Evolutionary conservation across 768 basidiomycete species (phyloP), one percentile per base, ranked within the genome.

Genomic region (Tephrocybe sp.): DNA sequence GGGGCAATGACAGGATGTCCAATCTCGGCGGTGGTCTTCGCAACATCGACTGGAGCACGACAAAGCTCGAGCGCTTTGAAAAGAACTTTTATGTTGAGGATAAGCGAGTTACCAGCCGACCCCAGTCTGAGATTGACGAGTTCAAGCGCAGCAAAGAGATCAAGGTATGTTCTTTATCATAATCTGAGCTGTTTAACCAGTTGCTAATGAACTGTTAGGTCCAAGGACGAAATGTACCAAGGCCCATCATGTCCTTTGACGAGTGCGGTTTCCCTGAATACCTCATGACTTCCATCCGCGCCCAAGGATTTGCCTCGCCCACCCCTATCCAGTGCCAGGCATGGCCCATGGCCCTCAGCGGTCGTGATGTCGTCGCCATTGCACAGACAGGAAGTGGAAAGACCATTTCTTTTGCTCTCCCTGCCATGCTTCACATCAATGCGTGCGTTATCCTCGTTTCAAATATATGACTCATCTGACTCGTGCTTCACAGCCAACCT

Each of bases 351-450:
- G 95, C 97, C 3, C 75, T 97, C 23, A 91, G 80, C 42, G 95
- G 95, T 47, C 80, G 92, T 53, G 95, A 99, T 69, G 79, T 97
- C 31, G 89, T 95, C 38, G 97, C 95, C 47, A 92, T 99, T 59
- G 94, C 97, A 30, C 94, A 97, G 69, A 99, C 97, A 8, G 97
- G 97, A 49, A 94, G 91, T 68, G 97, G 97, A 49, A 99, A 99
- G 75, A 99, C 97, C 6, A 97, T 99, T 49, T 84, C 94, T 9
- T 99, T 99, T 66, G 95, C 97, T 47, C 84, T 99, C 38, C 97
- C 97, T 33, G 95, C 97, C 42, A 99, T 98, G 95, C 78, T 99
- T 27, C 97, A 99, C 71, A 99, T 99, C 74, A 99, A 98, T 80
- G 97, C 97, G 90, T 92, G 63, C 57, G 89, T 45, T 23, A 13